Percentiles rank a stretch among this genome's conserved stretches.
These are phyloP conservation scores for Sarcodon aspratus DNA, from an alignment of 768 basidiomycete species.

Conservation along the genomic window DNA sequence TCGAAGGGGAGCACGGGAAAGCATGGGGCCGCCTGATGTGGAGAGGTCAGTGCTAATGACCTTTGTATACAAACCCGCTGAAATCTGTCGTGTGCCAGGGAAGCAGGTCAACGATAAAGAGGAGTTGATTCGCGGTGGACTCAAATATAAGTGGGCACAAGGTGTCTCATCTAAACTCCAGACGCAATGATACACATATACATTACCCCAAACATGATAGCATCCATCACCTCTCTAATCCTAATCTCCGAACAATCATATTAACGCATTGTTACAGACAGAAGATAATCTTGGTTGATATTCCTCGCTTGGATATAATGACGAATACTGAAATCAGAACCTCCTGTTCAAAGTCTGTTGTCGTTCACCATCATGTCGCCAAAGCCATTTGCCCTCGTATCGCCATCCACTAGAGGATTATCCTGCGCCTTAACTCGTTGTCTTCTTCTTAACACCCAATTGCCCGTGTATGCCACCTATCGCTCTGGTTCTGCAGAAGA, in stretches of 20 bases:
- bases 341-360: neutral
- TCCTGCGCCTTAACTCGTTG: conserved; percentile 44
- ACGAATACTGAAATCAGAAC: neutral
- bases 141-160: conserved; percentile 67
- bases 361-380: neutral
- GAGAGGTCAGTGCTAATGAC: conserved; percentile 43
- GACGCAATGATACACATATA: too few species aligned
- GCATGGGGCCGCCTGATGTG: conserved; percentile 76
- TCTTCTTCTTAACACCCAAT: conserved; percentile 34
- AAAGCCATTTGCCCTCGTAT: conserved; percentile 37
- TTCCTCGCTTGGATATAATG: too few species aligned
- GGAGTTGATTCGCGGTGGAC: conserved; percentile 53
- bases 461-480: conserved; percentile 47
- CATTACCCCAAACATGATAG: too few species aligned
- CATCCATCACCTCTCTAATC: too few species aligned
- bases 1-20: conserved; percentile 65
- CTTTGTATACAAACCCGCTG: neutral
- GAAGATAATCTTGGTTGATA: too few species aligned
- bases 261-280: too few species aligned
- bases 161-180: conserved; percentile 30
- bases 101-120: conserved; percentile 46
- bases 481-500: conserved; percentile 24
- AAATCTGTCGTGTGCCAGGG: conserved; percentile 27
- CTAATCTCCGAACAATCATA: too few species aligned
- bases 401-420: conserved; percentile 46